Base-by-base conservation (phyloP, 225 moss, liverwort and hornwort genomes). In the Ulota crispa region DNA sequence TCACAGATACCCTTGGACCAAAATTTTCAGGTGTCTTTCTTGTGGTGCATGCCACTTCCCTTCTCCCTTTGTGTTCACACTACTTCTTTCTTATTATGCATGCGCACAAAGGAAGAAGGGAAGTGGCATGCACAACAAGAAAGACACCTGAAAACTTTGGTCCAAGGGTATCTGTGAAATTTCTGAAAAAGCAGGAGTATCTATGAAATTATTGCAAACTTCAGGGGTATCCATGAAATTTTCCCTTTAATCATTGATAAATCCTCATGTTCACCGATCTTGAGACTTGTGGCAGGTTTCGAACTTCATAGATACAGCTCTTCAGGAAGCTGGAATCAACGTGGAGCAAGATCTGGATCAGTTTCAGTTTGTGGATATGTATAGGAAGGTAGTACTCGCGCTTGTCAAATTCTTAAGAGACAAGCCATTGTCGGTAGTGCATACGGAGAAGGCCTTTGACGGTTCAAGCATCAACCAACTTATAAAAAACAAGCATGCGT, bases 381-480 rank as follows among this genome's bases (percentile, higher is more conserved):
- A 91, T 42, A 88, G 80, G 53, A 78, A 77, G n/a, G 72, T 89
- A 2, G 77, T 83, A 15, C 65, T 86, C 3, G 63, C 88, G 2
- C 65, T 94, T 24, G 87, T 43, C 31, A 67, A 32, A 16, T 75
- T 42, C 32, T 74, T 81, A 13, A 66, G 68, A 27, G 76, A 68
- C 34, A 78, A 87, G 41, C 89, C 92, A 12, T 3, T 93, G 74
- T 68, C 77, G 5, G 94, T 93, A 28, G 93, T 92, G 6, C 86
- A 90, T 78, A 81, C 86, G 47, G 92, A 93, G 69, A 96, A 93
- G 73, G 63, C 80, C 24, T 93, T 87, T 67, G 89, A 96, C 74
- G 94, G 94, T 28, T 62, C 85, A 62, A 86, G 77, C 30, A 92
- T 93, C 26, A 83, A 63, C 24, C 45, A 83, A 21, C 87, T 96